A percentile compares a stretch with the other conserved stretches of the same genome.
Conservation (phyloP, 306 rosid genomes). For the Datisca glomerata region DNA sequence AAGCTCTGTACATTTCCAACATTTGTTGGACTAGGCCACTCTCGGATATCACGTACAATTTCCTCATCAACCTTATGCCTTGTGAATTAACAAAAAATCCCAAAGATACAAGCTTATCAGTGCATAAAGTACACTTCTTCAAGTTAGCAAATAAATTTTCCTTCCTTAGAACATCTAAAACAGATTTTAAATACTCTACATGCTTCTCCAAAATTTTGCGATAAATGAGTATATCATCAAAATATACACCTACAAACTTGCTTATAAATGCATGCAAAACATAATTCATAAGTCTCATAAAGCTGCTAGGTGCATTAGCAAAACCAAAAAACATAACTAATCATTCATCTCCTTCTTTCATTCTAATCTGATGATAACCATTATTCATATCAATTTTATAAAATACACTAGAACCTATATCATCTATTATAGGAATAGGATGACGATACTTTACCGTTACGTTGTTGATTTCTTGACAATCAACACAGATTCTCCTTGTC, state of each 20-base stretch:
- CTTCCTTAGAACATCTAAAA: not conserved
- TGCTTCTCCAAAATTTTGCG: not conserved
- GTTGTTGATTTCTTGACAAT: too few relatives aligned
- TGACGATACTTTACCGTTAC: too few relatives aligned
- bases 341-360: conserved; percentile 2
- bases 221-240: not conserved
- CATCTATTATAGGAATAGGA: too few relatives aligned
- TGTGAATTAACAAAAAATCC: conserved; percentile 1
- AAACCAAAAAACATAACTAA: not conserved
- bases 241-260: not conserved
- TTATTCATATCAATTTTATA: too few relatives aligned
- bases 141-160: not conserved
- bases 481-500: too few relatives aligned
- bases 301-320: not conserved
- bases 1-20: not conserved
- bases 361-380: not conserved
- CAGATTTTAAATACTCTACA: not conserved
- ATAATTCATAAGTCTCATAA: conserved; percentile 2
- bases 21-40: not conserved
- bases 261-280: not conserved
- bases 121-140: too few relatives aligned
- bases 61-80: conserved; percentile 1
- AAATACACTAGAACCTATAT: too few relatives aligned
- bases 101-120: not conserved
- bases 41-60: not conserved